Evolutionary conservation across 768 basidiomycete species (phyloP).

Genomic region (Boletus speciosus): DNA sequence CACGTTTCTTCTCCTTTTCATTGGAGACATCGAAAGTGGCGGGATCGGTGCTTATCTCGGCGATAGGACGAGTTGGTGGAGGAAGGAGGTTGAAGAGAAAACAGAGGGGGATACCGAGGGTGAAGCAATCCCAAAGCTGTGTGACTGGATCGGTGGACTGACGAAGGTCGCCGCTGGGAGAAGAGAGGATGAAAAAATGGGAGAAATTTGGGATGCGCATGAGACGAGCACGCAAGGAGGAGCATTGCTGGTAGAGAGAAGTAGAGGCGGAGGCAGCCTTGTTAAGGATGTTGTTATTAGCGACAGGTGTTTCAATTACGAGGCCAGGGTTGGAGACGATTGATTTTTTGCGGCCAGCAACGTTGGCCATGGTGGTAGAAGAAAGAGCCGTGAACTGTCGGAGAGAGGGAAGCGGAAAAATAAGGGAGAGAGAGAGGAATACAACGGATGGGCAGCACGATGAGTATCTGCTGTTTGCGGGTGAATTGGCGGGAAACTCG

Average conservation of each 20-base stretch:
- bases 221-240: constrained; percentile 69
- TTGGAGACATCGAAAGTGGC: constrained; percentile 63
- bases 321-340: constrained; percentile 62
- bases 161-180: constrained; percentile 53
- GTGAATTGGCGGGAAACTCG: constrained; percentile 11
- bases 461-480: constrained; percentile 9
- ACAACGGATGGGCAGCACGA: neutral
- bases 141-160: constrained; percentile 90
- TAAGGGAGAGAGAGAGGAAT: neutral
- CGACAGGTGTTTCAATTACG: constrained; percentile 70
- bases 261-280: constrained; percentile 84
- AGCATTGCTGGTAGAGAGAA: constrained; percentile 91
- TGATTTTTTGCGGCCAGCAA: constrained; percentile 77
- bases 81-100: constrained; percentile 94
- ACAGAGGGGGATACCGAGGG: constrained; percentile 89
- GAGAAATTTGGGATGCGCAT: constrained; percentile 74
- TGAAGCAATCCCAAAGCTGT: constrained; percentile 92
- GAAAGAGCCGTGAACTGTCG: neutral
- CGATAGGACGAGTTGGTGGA: constrained; percentile 38
- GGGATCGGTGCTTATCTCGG: constrained; percentile 61
- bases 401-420: neutral
- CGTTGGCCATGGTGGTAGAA: constrained; percentile 43
- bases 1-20: constrained; percentile 85
- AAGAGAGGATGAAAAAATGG: constrained; percentile 62
- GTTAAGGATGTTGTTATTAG: constrained; percentile 85